Evolutionary conservation across 2,329 filamentous ascomycete genomes (phyloP), one percentile per base, ranked within the genome.

Genomic region (Xenosphaeropsis pyriputrescens): DNA sequence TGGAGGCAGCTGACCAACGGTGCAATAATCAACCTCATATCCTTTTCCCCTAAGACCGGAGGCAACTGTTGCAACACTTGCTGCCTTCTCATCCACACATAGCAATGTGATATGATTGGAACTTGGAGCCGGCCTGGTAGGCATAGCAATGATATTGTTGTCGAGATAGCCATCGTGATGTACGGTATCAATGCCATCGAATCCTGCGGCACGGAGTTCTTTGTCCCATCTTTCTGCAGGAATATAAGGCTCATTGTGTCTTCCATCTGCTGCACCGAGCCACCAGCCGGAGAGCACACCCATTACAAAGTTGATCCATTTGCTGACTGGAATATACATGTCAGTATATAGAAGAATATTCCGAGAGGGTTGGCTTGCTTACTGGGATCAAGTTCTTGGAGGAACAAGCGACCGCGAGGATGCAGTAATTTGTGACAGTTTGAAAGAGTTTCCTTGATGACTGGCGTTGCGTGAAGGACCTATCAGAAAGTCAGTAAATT

Each of bases 201-300:
- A 62, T 6, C 57, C 59, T n/a, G 49, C 47, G 7, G 19, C 32
- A 12, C 34, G 31, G 2, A 59, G 42, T 18, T 52, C 49, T 6
- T 34, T 19, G 6, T 52, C 36, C 56, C 55, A 58, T 18, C 48
- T 34, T 2, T 47, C 39, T 1, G 39, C n/a, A 11, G 22, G 18
- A 3, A 57, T 39, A 36, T 47, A 52, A 5, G 55, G 53, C 22
- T 51, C 39, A 8, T 45, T 15, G 2, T 31, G 26, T 26, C 54
- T 42, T 5, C 41, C 45, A 19, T 58, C 51, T 6, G 41, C 38
- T n/a, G 40, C 45, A 2, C 52, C 52, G 6, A 49, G 32, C 54
- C 54, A 58, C 55, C 55, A 58, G 2, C 50, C 49, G 0, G 49
- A 43, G 0, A 56, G 39, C 9, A 44, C 32, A 1, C 54, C 56